phyloP scores from a whole-genome alignment of 306 rosid genomes.

The Acacia crassicarpa region DNA sequence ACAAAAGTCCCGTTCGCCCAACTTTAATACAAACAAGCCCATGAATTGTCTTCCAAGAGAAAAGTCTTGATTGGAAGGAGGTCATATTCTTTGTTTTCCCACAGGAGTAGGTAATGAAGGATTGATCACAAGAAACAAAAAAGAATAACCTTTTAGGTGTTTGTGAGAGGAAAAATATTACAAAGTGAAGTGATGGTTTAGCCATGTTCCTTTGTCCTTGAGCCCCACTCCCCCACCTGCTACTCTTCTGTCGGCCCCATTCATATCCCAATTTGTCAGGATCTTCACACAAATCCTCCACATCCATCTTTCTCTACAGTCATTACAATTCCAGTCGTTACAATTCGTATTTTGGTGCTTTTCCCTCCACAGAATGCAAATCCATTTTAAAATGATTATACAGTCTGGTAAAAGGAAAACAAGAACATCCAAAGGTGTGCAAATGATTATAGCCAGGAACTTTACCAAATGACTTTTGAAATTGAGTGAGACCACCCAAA shows the following conservation, averaged over 20 bases:
- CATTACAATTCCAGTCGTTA: neutral
- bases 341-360: too few species aligned
- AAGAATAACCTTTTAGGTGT: constrained; percentile 27
- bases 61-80: neutral
- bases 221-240: constrained; percentile 44
- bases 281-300: constrained; percentile 7
- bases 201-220: constrained; percentile 72
- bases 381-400: too few species aligned
- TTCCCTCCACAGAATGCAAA: too few species aligned
- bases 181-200: constrained; percentile 47
- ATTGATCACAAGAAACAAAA: constrained; percentile 2
- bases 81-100: neutral
- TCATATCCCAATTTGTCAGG: neutral
- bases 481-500: too few species aligned
- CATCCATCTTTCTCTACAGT: constrained; percentile 4
- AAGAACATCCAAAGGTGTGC: too few species aligned
- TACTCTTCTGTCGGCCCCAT: constrained; percentile 42
- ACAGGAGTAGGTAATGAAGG: neutral
- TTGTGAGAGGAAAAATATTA: constrained; percentile 32
- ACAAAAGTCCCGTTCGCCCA: too few species aligned
- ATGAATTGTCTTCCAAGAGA: neutral
- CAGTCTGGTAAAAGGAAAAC: too few species aligned
- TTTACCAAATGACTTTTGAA: too few species aligned
- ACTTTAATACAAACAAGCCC: too few species aligned
- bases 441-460: too few species aligned